Conservation (phyloP, 2,329 filamentous ascomycete genomes). For the Claviceps spartinae region DNA sequence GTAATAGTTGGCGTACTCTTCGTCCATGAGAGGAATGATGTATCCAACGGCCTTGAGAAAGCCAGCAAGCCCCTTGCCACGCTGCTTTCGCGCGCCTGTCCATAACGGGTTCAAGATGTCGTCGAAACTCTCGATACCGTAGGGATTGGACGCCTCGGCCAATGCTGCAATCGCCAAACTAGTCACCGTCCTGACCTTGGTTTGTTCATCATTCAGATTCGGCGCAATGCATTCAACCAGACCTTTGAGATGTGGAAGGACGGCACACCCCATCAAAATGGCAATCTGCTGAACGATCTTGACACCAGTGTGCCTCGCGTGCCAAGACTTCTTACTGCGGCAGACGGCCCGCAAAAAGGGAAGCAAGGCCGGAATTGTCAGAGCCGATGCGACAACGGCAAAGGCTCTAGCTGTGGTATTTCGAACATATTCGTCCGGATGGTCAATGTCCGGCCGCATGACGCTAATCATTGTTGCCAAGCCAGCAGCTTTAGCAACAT, state of each 20-base stretch:
- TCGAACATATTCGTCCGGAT: conserved; percentile 94
- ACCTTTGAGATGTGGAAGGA: conserved; percentile 88
- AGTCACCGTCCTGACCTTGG: conserved; percentile 93
- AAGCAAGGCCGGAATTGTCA: conserved; percentile 87
- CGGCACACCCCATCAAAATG: conserved; percentile 95
- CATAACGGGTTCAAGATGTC: conserved; percentile 94
- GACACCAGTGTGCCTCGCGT: conserved; percentile 91
- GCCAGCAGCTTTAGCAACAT: conserved; percentile 90
- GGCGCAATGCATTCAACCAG: conserved; percentile 93
- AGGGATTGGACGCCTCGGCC: conserved; percentile 91
- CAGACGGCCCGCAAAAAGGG: conserved; percentile 94
- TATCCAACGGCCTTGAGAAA: conserved; percentile 97
- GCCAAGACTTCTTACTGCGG: conserved; percentile 97
- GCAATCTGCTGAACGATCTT: conserved; percentile 99
- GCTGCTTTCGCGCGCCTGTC: conserved; percentile 91
- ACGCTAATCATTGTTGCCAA: conserved; percentile 98
- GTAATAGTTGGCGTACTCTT: conserved; percentile 98
- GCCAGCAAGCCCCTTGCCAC: conserved; percentile 87
- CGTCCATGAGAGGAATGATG: conserved; percentile 98
- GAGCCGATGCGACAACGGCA: conserved; percentile 87
- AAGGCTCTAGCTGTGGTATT: conserved; percentile 97
- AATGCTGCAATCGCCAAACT: conserved; percentile 88
- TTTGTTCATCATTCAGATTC: conserved; percentile 94
- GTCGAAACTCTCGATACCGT: conserved; percentile 98
- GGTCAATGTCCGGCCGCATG: conserved; percentile 97